A percentile compares a stretch with the other conserved stretches of the same genome.
These are phyloP conservation scores for Moesziomyces antarcticus DNA, from an alignment of 1,284 basidiomycete species.

Conservation along the genomic window DNA sequence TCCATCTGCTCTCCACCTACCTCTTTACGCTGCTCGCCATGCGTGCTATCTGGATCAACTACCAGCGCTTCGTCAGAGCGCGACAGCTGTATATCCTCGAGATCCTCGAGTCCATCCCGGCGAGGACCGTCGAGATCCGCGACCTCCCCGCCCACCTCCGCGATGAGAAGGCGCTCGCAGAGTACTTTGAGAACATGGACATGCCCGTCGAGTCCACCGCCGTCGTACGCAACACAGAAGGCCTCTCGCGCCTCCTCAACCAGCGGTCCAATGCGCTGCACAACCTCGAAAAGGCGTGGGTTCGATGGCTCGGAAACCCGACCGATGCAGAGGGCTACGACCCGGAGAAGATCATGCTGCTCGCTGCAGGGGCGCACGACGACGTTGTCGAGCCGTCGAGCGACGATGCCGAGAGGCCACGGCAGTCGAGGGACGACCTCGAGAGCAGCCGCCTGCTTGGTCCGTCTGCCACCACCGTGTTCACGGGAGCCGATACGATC, in stretches of 20 bases:
- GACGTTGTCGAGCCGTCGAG: constrained; percentile 14
- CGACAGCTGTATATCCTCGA: constrained; percentile 93
- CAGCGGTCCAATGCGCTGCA: constrained; percentile 81
- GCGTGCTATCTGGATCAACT: constrained; percentile 87
- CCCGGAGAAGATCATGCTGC: constrained; percentile 70
- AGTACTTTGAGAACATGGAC: constrained; percentile 82
- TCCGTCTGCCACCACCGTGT: constrained; percentile 5
- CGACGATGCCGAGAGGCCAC: constrained; percentile 8
- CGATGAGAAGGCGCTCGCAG: constrained; percentile 84
- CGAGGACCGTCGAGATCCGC: constrained; percentile 89
- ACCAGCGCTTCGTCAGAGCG: constrained; percentile 86
- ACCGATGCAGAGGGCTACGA: constrained; percentile 80
- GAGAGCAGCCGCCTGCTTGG: constrained; percentile 22
- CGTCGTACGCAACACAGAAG: constrained; percentile 84
- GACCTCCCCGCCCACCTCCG: constrained; percentile 83
- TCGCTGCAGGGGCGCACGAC: constrained; percentile 29
- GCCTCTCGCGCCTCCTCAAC: constrained; percentile 79
- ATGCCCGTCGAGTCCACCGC: constrained; percentile 84
- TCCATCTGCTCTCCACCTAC: constrained; percentile 92
- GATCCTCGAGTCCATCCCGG: constrained; percentile 90
- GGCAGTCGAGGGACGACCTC: constrained; percentile 3
- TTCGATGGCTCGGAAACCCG: constrained; percentile 90
- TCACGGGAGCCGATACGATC: constrained; percentile 43
- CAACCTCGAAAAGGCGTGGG: constrained; percentile 83
- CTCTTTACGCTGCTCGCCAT: constrained; percentile 87